Evolutionary conservation across 352 stramenopile species (phyloP).

Genomic region (Phytophthora fragariaefolia): DNA sequence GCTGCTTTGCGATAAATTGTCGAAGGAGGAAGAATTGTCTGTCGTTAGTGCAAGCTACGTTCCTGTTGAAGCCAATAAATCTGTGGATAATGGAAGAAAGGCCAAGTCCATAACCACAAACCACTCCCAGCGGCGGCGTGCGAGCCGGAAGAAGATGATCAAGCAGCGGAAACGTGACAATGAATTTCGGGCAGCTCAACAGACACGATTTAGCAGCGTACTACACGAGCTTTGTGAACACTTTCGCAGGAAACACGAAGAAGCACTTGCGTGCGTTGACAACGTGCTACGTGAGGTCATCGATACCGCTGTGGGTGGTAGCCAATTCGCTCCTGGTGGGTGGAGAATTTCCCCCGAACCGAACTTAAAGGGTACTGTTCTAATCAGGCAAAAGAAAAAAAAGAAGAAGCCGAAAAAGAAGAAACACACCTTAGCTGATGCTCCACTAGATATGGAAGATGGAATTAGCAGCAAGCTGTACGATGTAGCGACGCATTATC

Average conservation of each 20-base stretch:
- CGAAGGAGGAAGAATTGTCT: slow-evolving; percentile 45
- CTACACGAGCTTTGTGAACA: slow-evolving; percentile 49
- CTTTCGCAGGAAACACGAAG: slow-evolving; percentile 40
- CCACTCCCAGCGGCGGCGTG: slow-evolving; percentile 63
- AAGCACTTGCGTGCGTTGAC: slow-evolving; percentile 29
- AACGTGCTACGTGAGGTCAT: slow-evolving; percentile 55
- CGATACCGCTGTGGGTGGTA: slow-evolving; percentile 34
- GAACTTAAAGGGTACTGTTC: background rate
- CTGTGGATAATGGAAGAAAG: background rate
- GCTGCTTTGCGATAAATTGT: slow-evolving; percentile 66
- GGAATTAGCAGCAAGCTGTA: background rate
- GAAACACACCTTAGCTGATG: background rate
- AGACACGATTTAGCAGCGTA: slow-evolving; percentile 44
- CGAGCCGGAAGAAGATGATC: slow-evolving; percentile 69
- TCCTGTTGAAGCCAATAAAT: background rate
- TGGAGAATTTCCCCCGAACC: slow-evolving; percentile 19
- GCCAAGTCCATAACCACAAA: slow-evolving; percentile 25
- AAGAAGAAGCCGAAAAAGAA: slow-evolving; percentile 44
- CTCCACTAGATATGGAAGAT: background rate
- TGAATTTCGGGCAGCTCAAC: slow-evolving; percentile 44
- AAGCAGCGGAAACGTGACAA: slow-evolving; percentile 64
- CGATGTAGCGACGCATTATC: slow-evolving; percentile 11
- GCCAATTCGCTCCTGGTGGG: slow-evolving; percentile 19
- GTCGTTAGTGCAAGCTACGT: background rate
- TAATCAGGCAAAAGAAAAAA: slow-evolving; percentile 36